Base-by-base conservation (phyloP, 208 protist genomes). In the Trypanosoma mega region DNA sequence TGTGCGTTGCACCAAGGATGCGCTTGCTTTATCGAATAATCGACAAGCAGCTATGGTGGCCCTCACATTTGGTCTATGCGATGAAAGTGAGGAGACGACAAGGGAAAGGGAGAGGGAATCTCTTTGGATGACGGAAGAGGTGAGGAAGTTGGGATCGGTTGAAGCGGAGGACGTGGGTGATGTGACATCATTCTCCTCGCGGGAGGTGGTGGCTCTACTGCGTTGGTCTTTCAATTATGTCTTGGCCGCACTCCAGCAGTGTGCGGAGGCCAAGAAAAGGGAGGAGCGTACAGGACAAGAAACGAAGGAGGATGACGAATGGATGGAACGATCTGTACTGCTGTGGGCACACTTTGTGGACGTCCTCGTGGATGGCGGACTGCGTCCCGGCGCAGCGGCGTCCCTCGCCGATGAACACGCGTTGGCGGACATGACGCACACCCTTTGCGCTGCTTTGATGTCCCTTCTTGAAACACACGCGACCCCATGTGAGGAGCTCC, bases 121-220 rank as follows among this genome's bases (percentile, higher is more conserved):
- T 43, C 3, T 3, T n/a, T n/a, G n/a, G 1, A 55, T 21, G 24
- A 7, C 11, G 1, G 29, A 33, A 3, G 11, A 12, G 34, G 29
- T 5, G 21, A 33, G 20, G 54, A 46, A n/a, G 41, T 14, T 3
- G 37, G 11, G 8, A 18, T 23, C 18, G 20, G 31, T 21, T 33
- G 20, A 45, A 12, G 39, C 12, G 14, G 37, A 36, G 23, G 55
- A 26, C 20, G 46, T n/a, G 2, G 44, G 29, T 29, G 47, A 58
- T 31, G 41, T 20, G 1, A 60, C 37, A 14, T 52, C 54, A 46
- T 52, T 84, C 33, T 72, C 62, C 12, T 39, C 44, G n/a, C 18
- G 34, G 12, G 78, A 84, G 59, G 41, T 43, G 36, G 59, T 74
- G 12, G n/a, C 65, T 45, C 30, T 84, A 48, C 31, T 80, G 30